These are phyloP conservation scores for Dillenia turbinata DNA, from an alignment of 164 flowering plant genomes.

Conservation along the genomic window DNA sequence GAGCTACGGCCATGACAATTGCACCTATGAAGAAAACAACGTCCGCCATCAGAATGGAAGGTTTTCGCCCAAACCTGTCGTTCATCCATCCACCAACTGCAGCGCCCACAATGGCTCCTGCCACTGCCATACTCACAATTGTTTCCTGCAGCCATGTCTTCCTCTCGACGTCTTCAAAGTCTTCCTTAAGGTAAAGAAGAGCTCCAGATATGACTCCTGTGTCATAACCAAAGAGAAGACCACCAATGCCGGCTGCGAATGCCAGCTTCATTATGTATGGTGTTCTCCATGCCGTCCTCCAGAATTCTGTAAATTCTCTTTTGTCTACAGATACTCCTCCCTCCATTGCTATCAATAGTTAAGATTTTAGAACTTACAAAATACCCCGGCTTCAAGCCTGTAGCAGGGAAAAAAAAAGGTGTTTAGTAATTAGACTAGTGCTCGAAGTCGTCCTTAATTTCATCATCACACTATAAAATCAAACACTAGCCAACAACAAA, in stretches of 20 bases:
- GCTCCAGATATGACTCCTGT: slow-evolving; percentile 98
- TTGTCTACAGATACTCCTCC: slow-evolving; percentile 43
- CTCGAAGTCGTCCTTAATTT: no score
- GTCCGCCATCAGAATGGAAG: slow-evolving; percentile 66
- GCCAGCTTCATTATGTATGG: slow-evolving; percentile 82
- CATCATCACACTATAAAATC: no score
- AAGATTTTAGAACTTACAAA: neutral
- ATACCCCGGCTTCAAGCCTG: neutral
- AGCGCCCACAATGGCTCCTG: slow-evolving; percentile 98
- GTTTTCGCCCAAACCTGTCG: slow-evolving; percentile 59
- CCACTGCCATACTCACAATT: slow-evolving; percentile 90
- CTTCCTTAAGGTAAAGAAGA: slow-evolving; percentile 80
- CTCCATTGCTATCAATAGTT: slow-evolving; percentile 28
- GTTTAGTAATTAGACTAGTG: no score
- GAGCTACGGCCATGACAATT: slow-evolving; percentile 67
- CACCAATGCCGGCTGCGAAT: slow-evolving; percentile 85
- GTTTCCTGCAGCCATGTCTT: slow-evolving; percentile 74
- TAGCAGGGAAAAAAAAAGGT: no score
- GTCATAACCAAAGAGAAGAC: slow-evolving; percentile 91
- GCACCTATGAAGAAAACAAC: slow-evolving; percentile 73
- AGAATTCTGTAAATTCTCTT: slow-evolving; percentile 63
- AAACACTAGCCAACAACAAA: no score
- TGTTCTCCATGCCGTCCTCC: slow-evolving; percentile 38
- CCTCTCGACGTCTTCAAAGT: slow-evolving; percentile 53
- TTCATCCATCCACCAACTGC: slow-evolving; percentile 79